Base-by-base conservation (phyloP, 164 flowering plant species). In the Taxillus chinensis region DNA sequence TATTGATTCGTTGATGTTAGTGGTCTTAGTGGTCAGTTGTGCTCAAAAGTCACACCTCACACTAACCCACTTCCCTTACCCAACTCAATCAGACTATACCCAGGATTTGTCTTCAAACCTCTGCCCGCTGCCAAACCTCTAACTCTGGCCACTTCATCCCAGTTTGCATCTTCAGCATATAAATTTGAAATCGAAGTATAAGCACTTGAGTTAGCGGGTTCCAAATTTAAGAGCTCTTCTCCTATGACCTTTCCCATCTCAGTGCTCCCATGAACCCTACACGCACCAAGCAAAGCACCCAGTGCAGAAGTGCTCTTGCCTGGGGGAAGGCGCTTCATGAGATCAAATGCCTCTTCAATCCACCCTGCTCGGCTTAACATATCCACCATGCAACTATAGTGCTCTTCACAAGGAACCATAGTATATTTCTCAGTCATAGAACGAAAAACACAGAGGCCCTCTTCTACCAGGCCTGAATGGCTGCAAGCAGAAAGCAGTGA, bases 261-360 rank as follows among this genome's bases (percentile, higher is more conserved):
- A 11, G 80, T 68, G 2, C 69, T 77, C 39, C 64, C 59, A 59
- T 81, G 86, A 39, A 64, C 66, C 49, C 74, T 69, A 71, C 87
- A 85, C 64, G 87, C 83, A 55, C 76, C 80, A 62, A 85, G 85
- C 16, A 85, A 72, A 59, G 92, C 83, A 17, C 85, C 85, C 92
- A 86, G 84, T 11, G 84, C 78, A 15, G 82, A 87, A 7, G 74
- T 86, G 70, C 84, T 89, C 15, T 89, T 84, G 41, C 75, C 63
- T 72, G 78, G 66, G 41, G 74, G 77, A 87, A 86, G 84, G 4
- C 15, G 65, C 46, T 71, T 63, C 5, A 84, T 72, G 39, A 84
- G 41, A 14, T 63, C 72, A 67, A 71, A 69, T 39, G 82, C 92
- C 71, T 86, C 87, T 11, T 80, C 80, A 64, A 86, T 80, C 53